Conservation (phyloP, 352 stramenopile genomes). For the Phytopythium montanum region DNA sequence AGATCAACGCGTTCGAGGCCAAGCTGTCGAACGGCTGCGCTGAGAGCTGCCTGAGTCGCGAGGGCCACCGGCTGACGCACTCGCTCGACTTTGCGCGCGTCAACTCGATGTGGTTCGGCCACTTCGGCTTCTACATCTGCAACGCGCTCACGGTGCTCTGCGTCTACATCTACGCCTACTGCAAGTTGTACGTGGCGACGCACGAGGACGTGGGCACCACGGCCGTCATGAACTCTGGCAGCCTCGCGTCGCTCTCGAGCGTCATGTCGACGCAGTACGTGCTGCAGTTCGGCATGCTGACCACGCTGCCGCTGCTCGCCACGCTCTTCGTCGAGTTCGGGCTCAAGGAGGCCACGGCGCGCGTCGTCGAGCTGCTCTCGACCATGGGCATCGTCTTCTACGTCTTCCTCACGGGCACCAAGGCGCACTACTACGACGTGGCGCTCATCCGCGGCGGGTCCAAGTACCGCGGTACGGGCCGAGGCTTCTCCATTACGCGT, state of each 20-base stretch:
- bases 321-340: constrained; percentile 82
- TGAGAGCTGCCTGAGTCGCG: constrained; percentile 77
- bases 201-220: constrained; percentile 58
- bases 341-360: constrained; percentile 62
- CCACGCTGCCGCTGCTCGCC: constrained; percentile 73
- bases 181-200: constrained; percentile 77
- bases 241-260: constrained; percentile 56
- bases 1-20: constrained; percentile 88
- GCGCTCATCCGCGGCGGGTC: constrained; percentile 78
- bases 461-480: constrained; percentile 84
- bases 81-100: constrained; percentile 81
- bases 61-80: constrained; percentile 74
- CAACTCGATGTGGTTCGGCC: constrained; percentile 89
- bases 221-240: constrained; percentile 58
- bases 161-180: constrained; percentile 85
- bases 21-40: constrained; percentile 85
- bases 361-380: constrained; percentile 74
- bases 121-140: constrained; percentile 90
- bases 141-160: constrained; percentile 85
- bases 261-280: constrained; percentile 88
- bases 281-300: constrained; percentile 84
- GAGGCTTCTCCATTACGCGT: constrained; percentile 84
- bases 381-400: constrained; percentile 86
- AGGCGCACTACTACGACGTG: constrained; percentile 86
- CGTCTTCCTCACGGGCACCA: constrained; percentile 84